These are phyloP conservation scores for Cotoneaster glaucophyllus DNA, from an alignment of 306 rosid species.

Conservation along the genomic window DNA sequence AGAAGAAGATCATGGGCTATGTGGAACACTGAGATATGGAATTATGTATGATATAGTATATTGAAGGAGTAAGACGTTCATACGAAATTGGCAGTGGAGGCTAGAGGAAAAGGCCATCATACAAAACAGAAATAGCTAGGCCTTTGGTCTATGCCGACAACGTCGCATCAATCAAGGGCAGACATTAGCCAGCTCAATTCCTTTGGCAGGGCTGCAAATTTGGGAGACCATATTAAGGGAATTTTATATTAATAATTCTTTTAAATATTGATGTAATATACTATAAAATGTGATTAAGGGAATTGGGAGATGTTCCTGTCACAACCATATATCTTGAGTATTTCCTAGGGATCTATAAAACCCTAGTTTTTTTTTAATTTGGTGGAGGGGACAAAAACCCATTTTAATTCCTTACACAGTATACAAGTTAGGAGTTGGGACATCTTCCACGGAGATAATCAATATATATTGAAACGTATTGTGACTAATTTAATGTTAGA, in stretches of 20 bases:
- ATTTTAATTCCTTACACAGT: constrained; percentile 10
- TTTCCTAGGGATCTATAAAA: constrained; percentile 34
- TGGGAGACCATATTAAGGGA: constrained; percentile 22
- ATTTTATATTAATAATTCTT: background rate
- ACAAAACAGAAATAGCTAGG: constrained; percentile 10
- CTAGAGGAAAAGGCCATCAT: constrained; percentile 20
- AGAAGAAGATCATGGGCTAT: background rate
- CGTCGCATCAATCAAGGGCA: constrained; percentile 55
- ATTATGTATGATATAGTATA: constrained; percentile 5
- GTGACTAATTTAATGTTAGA: background rate
- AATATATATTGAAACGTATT: background rate
- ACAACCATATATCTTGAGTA: constrained; percentile 30
- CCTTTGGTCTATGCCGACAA: constrained; percentile 44
- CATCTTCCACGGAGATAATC: background rate
- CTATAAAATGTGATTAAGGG: background rate
- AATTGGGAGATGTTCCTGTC: constrained; percentile 27
- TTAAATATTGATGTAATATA: background rate
- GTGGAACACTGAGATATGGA: constrained; percentile 40
- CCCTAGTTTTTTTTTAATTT: background rate
- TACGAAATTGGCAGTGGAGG: background rate
- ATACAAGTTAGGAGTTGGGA: constrained; percentile 1
- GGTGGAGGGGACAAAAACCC: constrained; percentile 14
- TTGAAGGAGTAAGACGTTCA: background rate
- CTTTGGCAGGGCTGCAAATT: constrained; percentile 59
- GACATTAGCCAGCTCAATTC: constrained; percentile 87